These are phyloP conservation scores for Phytopythium montanum DNA, from an alignment of 352 stramenopile species.

Conservation along the genomic window DNA sequence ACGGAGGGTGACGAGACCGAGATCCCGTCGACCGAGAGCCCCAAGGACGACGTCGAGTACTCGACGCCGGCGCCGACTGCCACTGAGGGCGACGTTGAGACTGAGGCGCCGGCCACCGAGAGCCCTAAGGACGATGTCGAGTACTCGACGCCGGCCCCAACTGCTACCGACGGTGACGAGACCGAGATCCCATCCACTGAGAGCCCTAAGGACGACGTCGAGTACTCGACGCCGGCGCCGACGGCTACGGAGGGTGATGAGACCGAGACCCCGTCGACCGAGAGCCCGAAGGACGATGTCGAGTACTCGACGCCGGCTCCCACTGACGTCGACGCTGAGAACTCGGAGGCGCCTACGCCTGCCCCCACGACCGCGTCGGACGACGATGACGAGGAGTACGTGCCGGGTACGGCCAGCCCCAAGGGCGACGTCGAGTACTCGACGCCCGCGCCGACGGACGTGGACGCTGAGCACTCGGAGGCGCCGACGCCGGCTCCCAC, in stretches of 20 bases:
- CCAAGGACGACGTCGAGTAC: not conserved
- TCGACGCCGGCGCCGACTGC: not conserved
- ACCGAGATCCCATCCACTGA: not conserved
- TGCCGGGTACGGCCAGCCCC: not conserved
- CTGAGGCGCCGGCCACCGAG: not conserved
- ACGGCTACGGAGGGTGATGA: not conserved
- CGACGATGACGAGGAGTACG: constrained; percentile 4
- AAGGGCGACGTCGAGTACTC: not conserved
- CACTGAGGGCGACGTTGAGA: not conserved
- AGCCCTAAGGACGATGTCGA: not conserved
- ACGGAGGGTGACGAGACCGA: not conserved
- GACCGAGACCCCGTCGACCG: not conserved
- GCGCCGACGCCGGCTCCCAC: constrained; percentile 1
- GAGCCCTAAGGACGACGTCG: not conserved
- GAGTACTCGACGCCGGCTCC: constrained; percentile 2
- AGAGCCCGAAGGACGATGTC: not conserved
- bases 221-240: constrained; percentile 3
- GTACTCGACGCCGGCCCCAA: not conserved
- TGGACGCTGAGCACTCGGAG: not conserved
- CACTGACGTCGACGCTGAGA: not conserved
- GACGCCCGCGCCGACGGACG: not conserved
- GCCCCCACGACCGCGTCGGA: constrained; percentile 1
- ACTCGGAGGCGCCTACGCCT: constrained; percentile 1
- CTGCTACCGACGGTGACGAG: not conserved
- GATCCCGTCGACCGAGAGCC: not conserved